Percentiles rank a stretch among this genome's conserved stretches.
Evolutionary conservation across 352 stramenopile species (phyloP).

Genomic region (Phytophthora pistaciae): DNA sequence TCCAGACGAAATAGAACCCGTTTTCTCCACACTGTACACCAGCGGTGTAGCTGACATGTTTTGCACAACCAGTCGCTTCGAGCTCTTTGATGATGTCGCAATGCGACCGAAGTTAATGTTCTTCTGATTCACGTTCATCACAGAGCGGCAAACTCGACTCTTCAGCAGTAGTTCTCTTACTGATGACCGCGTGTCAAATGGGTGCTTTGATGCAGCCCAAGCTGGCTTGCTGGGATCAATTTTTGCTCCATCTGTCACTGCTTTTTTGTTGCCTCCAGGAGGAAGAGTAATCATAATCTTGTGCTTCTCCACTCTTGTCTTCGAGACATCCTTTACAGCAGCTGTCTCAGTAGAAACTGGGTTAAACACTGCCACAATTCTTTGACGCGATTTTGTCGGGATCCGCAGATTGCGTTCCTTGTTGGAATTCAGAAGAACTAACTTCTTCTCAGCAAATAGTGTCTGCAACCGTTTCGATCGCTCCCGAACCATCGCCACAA

Average conservation of each 20-base stretch:
- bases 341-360: slow-evolving; percentile 51
- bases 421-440: slow-evolving; percentile 65
- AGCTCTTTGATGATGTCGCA: slow-evolving; percentile 85
- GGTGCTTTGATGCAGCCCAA: slow-evolving; percentile 81
- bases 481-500: slow-evolving; percentile 82
- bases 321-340: slow-evolving; percentile 52
- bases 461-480: slow-evolving; percentile 72
- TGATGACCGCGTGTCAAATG: slow-evolving; percentile 80
- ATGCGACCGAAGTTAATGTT: slow-evolving; percentile 94
- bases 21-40: slow-evolving; percentile 91
- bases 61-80: slow-evolving; percentile 86
- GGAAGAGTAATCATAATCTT: slow-evolving; percentile 91
- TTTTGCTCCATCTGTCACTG: slow-evolving; percentile 60
- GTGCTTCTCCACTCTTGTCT: slow-evolving; percentile 85
- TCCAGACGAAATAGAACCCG: slow-evolving; percentile 90
- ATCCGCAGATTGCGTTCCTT: slow-evolving; percentile 87
- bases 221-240: slow-evolving; percentile 67
- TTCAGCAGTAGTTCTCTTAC: slow-evolving; percentile 89
- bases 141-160: slow-evolving; percentile 83
- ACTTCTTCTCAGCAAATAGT: slow-evolving; percentile 74
- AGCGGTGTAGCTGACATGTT: slow-evolving; percentile 90
- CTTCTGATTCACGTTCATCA: slow-evolving; percentile 93
- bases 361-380: slow-evolving; percentile 83
- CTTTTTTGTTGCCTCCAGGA: slow-evolving; percentile 87
- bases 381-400: slow-evolving; percentile 78